Percentiles rank a stretch among this genome's conserved stretches.
Evolutionary conservation across 768 basidiomycete species (phyloP).

Genomic region (Terana coerulea): DNA sequence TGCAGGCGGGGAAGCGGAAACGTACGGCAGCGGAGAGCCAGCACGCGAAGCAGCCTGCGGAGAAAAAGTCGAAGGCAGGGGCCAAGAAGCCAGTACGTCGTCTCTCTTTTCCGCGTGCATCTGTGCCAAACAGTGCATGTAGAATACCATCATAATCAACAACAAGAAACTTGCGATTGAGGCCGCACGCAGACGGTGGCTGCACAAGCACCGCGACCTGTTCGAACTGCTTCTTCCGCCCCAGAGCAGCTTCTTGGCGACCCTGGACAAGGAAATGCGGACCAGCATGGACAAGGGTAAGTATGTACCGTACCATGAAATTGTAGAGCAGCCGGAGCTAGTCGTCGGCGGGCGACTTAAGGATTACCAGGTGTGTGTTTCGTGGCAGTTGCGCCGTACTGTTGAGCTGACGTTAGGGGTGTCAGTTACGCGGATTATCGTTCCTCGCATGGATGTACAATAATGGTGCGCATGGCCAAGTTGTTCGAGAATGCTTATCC

Average conservation of each 20-base stretch:
- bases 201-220: slow-evolving; percentile 39
- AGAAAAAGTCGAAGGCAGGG: slow-evolving; percentile 31
- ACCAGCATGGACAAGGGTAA: slow-evolving; percentile 14
- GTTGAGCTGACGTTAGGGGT: not conserved
- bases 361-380: slow-evolving; percentile 56
- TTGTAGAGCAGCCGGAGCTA: slow-evolving; percentile 45
- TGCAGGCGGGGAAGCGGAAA: slow-evolving; percentile 1
- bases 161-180: slow-evolving; percentile 36
- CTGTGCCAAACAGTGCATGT: not conserved
- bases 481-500: not conserved
- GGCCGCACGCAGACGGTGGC: slow-evolving; percentile 41
- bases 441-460: slow-evolving; percentile 65
- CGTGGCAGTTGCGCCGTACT: not conserved
- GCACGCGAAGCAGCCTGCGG: not conserved
- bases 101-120: not conserved
- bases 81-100: slow-evolving; percentile 39
- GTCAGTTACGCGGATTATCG: slow-evolving; percentile 56
- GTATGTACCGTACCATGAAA: slow-evolving; percentile 34
- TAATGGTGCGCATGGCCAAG: slow-evolving; percentile 46
- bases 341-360: slow-evolving; percentile 61
- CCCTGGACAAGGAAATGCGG: slow-evolving; percentile 29
- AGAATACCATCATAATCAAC: slow-evolving; percentile 41
- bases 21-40: not conserved
- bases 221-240: slow-evolving; percentile 46
- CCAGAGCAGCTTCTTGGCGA: slow-evolving; percentile 34